These are phyloP conservation scores for Yarrowia alimentaria DNA, from an alignment of 805 yeast genomes.

Conservation along the genomic window DNA sequence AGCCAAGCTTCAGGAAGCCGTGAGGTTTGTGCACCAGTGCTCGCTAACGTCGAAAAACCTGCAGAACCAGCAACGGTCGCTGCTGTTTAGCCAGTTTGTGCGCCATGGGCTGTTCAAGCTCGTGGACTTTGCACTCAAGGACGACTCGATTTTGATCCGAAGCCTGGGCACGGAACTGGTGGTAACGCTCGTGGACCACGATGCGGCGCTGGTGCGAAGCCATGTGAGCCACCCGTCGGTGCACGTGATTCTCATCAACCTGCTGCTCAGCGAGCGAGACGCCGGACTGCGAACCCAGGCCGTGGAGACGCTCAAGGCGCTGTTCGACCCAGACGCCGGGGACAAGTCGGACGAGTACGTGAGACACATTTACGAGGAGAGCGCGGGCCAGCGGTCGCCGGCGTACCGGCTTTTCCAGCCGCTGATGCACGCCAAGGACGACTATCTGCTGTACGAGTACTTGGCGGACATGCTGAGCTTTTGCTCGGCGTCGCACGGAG, in stretches of 20 bases:
- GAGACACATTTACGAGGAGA: slow-evolving; percentile 3
- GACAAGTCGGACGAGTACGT: slow-evolving; percentile 10
- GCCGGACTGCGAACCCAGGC: slow-evolving; percentile 79
- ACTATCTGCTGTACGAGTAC: slow-evolving; percentile 41
- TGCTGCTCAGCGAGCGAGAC: slow-evolving; percentile 60
- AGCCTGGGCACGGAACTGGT: slow-evolving; percentile 77
- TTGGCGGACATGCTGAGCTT: slow-evolving; percentile 71
- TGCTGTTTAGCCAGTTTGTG: slow-evolving; percentile 62
- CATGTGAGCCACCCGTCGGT: slow-evolving; percentile 27
- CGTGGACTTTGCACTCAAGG: slow-evolving; percentile 68
- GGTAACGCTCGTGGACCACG: slow-evolving; percentile 80
- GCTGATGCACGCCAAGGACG: neutral
- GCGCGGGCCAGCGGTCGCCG: too few relatives aligned
- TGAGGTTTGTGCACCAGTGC: slow-evolving; percentile 76
- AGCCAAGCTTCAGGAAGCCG: too few relatives aligned
- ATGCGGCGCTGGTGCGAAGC: slow-evolving; percentile 66
- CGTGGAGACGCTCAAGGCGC: slow-evolving; percentile 72
- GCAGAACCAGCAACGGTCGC: slow-evolving; percentile 59
- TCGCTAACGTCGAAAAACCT: slow-evolving; percentile 68
- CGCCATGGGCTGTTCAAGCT: slow-evolving; percentile 67
- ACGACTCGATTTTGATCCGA: slow-evolving; percentile 49
- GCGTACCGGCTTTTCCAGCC: slow-evolving; percentile 6
- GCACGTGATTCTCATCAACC: slow-evolving; percentile 47
- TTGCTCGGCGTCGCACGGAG: slow-evolving; percentile 64
- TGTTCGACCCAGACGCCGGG: slow-evolving; percentile 55